A percentile compares a stretch with the other conserved stretches of the same genome.
Conservation (phyloP, 495 filamentous ascomycete genomes). For the Trichocladium uniseriatum region DNA sequence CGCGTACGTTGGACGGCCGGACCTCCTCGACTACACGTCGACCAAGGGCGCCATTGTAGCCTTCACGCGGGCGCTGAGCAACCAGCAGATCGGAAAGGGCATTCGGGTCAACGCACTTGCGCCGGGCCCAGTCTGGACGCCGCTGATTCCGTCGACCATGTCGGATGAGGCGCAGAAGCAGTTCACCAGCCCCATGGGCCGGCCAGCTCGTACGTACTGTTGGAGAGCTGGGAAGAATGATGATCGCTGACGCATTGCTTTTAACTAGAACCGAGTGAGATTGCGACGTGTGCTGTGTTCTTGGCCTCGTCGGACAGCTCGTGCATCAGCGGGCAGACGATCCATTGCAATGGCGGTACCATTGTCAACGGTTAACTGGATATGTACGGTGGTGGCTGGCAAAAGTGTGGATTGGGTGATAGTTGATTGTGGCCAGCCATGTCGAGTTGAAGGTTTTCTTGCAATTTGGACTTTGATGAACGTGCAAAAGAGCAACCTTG, state of each 20-base stretch:
- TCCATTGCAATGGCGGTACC: constrained; percentile 62
- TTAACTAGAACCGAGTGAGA: constrained; percentile 59
- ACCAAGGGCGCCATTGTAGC: constrained; percentile 77
- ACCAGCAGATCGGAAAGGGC: constrained; percentile 60
- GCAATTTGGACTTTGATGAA: no score
- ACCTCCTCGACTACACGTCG: constrained; percentile 78
- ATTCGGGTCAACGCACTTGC: constrained; percentile 77
- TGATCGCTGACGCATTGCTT: no score
- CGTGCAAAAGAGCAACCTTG: no score
- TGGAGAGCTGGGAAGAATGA: not conserved
- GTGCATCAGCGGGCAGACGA: constrained; percentile 49
- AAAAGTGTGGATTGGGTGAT: no score
- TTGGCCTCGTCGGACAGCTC: constrained; percentile 67
- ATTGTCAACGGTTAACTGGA: constrained; percentile 49
- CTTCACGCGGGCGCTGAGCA: constrained; percentile 71
- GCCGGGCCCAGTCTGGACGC: constrained; percentile 79
- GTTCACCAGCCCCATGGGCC: constrained; percentile 70
- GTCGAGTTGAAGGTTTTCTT: no score
- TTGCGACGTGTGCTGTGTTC: constrained; percentile 81
- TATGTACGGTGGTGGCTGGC: no score
- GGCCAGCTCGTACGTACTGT: constrained; percentile 42
- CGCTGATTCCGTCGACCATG: constrained; percentile 75
- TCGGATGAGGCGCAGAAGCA: constrained; percentile 55
- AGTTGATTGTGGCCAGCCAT: no score
- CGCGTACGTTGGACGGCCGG: constrained; percentile 71